Evolutionary conservation across 2,329 filamentous ascomycete genomes (phyloP), one percentile per base, ranked within the genome.

Genomic region (Cladobotryum protrusum): DNA sequence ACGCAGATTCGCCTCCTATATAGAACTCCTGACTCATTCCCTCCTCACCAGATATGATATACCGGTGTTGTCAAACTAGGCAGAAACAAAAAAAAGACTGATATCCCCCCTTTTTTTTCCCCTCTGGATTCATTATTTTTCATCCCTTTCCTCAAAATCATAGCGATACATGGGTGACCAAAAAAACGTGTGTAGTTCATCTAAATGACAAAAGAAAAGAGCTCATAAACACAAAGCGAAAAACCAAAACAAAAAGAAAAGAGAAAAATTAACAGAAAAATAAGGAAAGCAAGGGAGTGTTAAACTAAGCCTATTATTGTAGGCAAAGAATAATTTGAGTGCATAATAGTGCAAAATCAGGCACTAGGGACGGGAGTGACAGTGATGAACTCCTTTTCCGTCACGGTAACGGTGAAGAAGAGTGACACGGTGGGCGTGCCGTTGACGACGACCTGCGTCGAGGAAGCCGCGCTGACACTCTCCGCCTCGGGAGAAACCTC

Each of bases 331-430:
- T 17, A 41, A 18, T 5, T 15, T 9, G 37, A 13, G 37, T 40
- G 15, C 14, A 35, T 35, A 35, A 15, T 12, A 35, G 6, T 19
- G n/a, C 37, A 2, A 9, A 12, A 18, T 35, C n/a, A 37, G 20
- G 37, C 19, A 29, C 17, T 24, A n/a, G 43, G 35, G 15, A 17
- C 18, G 4, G 49, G 53, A 11, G 67, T 61, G 15, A 67, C 52
- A 4, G 66, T 70, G 8, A 64, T 61, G 6, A 63, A 68, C 56
- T 63, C 53, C 45, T 59, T 63, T 2, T 66, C 57, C 17, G 67
- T 69, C 20, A 65, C 61, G 4, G 69, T 71, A 2, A 70, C 64
- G 4, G 69, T 70, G 24, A 68, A 57, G 51, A 59, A 66, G 11
- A 69, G 56, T 1, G 66, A 68, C 33, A 69, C 64, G 9, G 67